Conservation (phyloP, 805 yeast species). For the Saccharomycopsis lassenensis region DNA sequence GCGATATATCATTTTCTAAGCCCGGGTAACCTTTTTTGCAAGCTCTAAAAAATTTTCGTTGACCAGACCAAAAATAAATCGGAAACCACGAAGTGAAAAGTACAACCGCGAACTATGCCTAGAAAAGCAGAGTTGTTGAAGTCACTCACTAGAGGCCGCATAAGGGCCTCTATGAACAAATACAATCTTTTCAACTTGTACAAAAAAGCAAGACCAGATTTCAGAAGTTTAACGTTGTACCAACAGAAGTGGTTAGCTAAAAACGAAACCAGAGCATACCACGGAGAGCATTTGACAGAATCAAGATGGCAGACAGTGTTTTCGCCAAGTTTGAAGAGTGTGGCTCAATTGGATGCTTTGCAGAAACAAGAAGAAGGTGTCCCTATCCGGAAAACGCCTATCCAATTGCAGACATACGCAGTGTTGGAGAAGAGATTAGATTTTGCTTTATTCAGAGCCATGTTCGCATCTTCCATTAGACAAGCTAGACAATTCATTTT, state of each 20-base stretch:
- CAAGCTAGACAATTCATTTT: slow-evolving; percentile 86
- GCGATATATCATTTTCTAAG: too few relatives aligned
- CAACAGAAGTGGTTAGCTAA: slow-evolving; percentile 91
- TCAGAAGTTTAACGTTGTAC: slow-evolving; percentile 57
- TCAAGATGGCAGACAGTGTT: slow-evolving; percentile 66
- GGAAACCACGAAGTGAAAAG: too few relatives aligned
- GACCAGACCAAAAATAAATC: too few relatives aligned
- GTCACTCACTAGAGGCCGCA: slow-evolving; percentile 26
- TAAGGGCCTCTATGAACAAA: slow-evolving; percentile 88
- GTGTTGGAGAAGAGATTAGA: slow-evolving; percentile 82
- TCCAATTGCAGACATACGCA: slow-evolving; percentile 80
- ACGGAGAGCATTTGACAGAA: slow-evolving; percentile 89
- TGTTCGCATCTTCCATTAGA: slow-evolving; percentile 88
- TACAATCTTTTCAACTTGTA: slow-evolving; percentile 80
- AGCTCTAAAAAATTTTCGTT: too few relatives aligned
- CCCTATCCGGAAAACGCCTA: slow-evolving; percentile 55
- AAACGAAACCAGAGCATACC: slow-evolving; percentile 87
- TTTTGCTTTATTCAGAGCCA: slow-evolving; percentile 78
- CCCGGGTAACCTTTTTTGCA: too few relatives aligned
- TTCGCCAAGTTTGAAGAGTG: slow-evolving; percentile 63
- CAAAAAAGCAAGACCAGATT: slow-evolving; percentile 51
- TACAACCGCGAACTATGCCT: slow-evolving; percentile 16
- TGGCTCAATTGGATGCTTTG: slow-evolving; percentile 81
- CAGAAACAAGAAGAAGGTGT: slow-evolving; percentile 37
- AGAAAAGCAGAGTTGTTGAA: slow-evolving; percentile 16